Percentiles rank a stretch among this genome's conserved stretches.
phyloP scores from a whole-genome alignment of 1,284 basidiomycete genomes.

The Xerocomus cyaneibrunnescens region DNA sequence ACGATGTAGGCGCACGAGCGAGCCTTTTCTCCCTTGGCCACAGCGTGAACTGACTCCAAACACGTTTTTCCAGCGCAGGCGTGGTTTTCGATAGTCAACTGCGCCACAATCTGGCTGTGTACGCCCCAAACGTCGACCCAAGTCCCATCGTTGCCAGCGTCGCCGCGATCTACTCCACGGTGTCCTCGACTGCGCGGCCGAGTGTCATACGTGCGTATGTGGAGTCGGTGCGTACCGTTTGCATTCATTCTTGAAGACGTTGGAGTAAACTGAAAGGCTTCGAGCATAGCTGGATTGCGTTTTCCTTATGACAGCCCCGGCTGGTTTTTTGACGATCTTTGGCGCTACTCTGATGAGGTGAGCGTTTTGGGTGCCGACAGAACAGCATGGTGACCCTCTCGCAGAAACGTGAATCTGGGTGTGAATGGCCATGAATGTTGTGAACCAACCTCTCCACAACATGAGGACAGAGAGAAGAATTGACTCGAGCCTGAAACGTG shows the following conservation, averaged over 20 bases:
- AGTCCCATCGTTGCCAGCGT: constrained; percentile 10
- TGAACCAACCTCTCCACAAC: background rate
- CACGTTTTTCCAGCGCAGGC: constrained; percentile 6
- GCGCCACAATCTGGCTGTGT: constrained; percentile 8
- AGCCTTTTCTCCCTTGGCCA: background rate
- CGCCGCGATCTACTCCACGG: constrained; percentile 10
- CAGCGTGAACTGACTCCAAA: background rate
- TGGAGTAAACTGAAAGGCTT: background rate
- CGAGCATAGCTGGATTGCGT: constrained; percentile 10
- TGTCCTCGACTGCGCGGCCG: constrained; percentile 1
- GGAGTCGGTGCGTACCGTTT: constrained; percentile 3
- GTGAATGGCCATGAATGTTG: background rate
- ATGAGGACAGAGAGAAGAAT: background rate
- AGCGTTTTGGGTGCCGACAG: background rate
- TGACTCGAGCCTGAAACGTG: background rate
- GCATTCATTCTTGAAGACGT: no score
- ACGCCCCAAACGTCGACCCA: constrained; percentile 12
- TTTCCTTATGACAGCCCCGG: constrained; percentile 11
- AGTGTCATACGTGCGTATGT: constrained; percentile 15
- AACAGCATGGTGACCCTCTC: no score
- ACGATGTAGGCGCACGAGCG: constrained; percentile 5
- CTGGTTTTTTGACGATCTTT: constrained; percentile 7
- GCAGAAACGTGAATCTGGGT: constrained; percentile 12
- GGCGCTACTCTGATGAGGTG: constrained; percentile 12
- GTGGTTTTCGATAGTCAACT: constrained; percentile 13